These are phyloP conservation scores for Dendryphion nanum DNA, from an alignment of 2,329 filamentous ascomycete genomes.

Conservation along the genomic window DNA sequence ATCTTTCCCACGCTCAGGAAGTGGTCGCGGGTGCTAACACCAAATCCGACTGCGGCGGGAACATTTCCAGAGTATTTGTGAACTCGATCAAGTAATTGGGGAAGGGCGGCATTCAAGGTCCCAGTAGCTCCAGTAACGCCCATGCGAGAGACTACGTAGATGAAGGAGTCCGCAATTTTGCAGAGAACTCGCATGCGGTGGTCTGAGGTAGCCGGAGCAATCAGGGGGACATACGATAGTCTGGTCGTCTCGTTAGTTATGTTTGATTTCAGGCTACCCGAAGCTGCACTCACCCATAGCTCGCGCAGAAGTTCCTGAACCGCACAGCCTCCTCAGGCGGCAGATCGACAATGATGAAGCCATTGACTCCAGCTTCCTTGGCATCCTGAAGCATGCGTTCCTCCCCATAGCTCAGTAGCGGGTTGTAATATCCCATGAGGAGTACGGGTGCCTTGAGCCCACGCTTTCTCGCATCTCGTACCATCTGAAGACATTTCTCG, in stretches of 20 bases:
- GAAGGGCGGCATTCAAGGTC: conserved; percentile 75
- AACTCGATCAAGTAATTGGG: conserved; percentile 77
- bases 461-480: conserved; percentile 72
- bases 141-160: conserved; percentile 97
- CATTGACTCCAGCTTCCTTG: conserved; percentile 81
- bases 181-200: conserved; percentile 93
- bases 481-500: conserved; percentile 74
- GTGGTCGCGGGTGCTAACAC: conserved; percentile 92
- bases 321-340: conserved; percentile 93
- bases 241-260: conserved; percentile 41
- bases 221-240: conserved; percentile 94
- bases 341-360: conserved; percentile 94
- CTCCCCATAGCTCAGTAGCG: conserved; percentile 89
- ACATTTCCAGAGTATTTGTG: conserved; percentile 90
- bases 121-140: conserved; percentile 92
- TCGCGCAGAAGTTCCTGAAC: conserved; percentile 82
- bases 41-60: conserved; percentile 90
- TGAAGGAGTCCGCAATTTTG: conserved; percentile 96
- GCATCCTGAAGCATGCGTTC: conserved; percentile 83
- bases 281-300: conserved; percentile 60
- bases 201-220: conserved; percentile 90
- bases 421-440: conserved; percentile 99
- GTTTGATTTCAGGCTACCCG: neutral
- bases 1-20: conserved; percentile 81
- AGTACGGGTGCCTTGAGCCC: conserved; percentile 81